phyloP scores from a whole-genome alignment of 331 rosid genomes.

The Quercus phellos region DNA sequence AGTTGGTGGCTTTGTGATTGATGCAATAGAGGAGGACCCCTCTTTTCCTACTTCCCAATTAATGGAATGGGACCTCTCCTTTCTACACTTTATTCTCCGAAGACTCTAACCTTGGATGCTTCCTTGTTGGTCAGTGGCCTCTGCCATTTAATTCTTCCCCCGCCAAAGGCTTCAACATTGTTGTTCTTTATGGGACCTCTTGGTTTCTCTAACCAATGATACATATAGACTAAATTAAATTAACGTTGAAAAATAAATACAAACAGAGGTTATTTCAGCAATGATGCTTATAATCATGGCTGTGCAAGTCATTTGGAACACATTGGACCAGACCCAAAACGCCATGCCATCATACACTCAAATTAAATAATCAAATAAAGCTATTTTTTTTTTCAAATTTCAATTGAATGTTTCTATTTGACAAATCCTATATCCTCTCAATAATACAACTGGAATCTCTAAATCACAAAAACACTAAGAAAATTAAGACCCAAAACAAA shows the following conservation, averaged over 20 bases:
- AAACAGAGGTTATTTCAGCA: conserved; percentile 38
- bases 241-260: conserved; percentile 31
- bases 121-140: conserved; percentile 22
- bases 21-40: conserved; percentile 25
- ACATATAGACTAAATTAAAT: conserved; percentile 19
- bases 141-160: neutral
- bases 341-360: conserved; percentile 4
- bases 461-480: conserved; percentile 26
- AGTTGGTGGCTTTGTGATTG: conserved; percentile 26
- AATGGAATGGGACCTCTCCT: conserved; percentile 26
- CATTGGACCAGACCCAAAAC: conserved; percentile 9
- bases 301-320: conserved; percentile 16
- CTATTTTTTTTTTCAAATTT: conserved; percentile 14
- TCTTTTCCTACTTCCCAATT: conserved; percentile 16
- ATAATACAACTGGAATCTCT: conserved; percentile 41
- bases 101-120: conserved; percentile 55
- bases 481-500: conserved; percentile 20
- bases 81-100: conserved; percentile 13
- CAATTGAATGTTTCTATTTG: conserved; percentile 41
- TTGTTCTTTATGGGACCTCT: neutral
- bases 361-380: conserved; percentile 9
- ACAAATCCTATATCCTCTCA: conserved; percentile 46
- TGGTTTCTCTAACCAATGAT: conserved; percentile 6
- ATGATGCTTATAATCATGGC: conserved; percentile 45
- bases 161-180: neutral